Evolutionary conservation across 108 stramenopile genomes (phyloP).

Genomic region (Aurantiochytrium sp.): DNA sequence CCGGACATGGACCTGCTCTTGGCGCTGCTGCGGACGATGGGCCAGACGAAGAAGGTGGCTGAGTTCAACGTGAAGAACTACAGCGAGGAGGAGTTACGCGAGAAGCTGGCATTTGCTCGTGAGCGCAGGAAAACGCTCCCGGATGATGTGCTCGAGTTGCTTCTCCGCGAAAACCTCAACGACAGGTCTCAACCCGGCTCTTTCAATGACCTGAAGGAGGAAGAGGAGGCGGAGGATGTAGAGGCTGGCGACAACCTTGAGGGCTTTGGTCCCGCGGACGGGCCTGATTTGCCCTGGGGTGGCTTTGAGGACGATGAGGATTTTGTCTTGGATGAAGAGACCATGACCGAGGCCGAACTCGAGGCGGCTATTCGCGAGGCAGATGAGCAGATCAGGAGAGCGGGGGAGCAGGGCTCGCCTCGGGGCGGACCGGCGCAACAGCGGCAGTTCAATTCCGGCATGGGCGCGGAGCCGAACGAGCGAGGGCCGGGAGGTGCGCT

Average conservation of each 20-base stretch:
- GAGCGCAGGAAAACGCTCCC: not conserved
- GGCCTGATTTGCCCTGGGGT: too few species aligned
- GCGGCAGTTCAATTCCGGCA: too few species aligned
- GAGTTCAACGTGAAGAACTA: not conserved
- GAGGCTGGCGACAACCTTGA: not conserved
- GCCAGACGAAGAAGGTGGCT: not conserved
- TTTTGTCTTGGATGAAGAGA: too few species aligned
- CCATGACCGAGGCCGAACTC: not conserved
- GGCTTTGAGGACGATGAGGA: not conserved
- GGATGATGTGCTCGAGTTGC: not conserved
- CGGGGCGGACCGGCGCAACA: too few species aligned
- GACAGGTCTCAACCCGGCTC: not conserved
- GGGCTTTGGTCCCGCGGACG: not conserved
- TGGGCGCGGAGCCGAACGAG: too few species aligned
- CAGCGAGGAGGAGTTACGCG: not conserved
- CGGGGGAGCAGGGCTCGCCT: not conserved
- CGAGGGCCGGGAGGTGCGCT: not conserved
- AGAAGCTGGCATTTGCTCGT: not conserved
- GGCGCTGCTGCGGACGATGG: not conserved
- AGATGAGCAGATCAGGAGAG: not conserved
- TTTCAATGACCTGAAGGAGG: not conserved
- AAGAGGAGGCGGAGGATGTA: too few species aligned
- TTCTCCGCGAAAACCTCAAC: not conserved
- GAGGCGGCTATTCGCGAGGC: not conserved
- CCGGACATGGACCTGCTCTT: not conserved